Base-by-base conservation (phyloP, 768 basidiomycete genomes). In the Suillus tomentosus region DNA sequence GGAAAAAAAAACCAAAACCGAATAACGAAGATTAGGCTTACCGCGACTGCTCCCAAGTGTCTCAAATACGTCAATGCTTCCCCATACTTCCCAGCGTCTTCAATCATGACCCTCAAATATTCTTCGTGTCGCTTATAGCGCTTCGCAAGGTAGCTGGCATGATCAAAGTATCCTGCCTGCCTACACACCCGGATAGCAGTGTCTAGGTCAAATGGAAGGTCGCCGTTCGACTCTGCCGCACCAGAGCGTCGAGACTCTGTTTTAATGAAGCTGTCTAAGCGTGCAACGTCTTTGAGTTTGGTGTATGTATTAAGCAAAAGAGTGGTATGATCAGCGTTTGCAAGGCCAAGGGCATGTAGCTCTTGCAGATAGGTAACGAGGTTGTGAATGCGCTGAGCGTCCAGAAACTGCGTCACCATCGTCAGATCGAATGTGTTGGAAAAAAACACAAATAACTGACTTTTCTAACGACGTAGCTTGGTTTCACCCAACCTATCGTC, bases 391-490 rank as follows among this genome's bases (percentile, higher is more conserved):
- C 96, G 83, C 72, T 99, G 97, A 0, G 96, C 95, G 68, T 97
- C 97, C 43, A 99, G 87, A 77, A 95, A 99, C 96, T 98, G 64
- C 8, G 47, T 59, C 57, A 56, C 70, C 15, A 73, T 55, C 47
- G 55, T 50, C 51, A 63, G 55, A 58, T 17, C 17, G 13, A 14
- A 31, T 2, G 17, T 48, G 13, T 11, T 13, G 37, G 7, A 53
- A 34, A 24, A 31, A 51, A 27, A 51, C 4, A 24, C 59, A 57
- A 22, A 27, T 9, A 10, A 47, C 75, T 61, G 70, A 95, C 96
- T 85, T 98, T 99, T 69, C 97, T 87, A 59, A 99, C 95, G 40
- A 99, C 95, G 77, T 98, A 97, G 72, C 95, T 97, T 0, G 96
- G 94, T 66, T 95, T 92, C 0, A 97, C 79, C 55, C 87, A 81